These are phyloP conservation scores for Coemansia sp. DNA, from an alignment of 192 early-diverging fungal genomes.

Conservation along the genomic window DNA sequence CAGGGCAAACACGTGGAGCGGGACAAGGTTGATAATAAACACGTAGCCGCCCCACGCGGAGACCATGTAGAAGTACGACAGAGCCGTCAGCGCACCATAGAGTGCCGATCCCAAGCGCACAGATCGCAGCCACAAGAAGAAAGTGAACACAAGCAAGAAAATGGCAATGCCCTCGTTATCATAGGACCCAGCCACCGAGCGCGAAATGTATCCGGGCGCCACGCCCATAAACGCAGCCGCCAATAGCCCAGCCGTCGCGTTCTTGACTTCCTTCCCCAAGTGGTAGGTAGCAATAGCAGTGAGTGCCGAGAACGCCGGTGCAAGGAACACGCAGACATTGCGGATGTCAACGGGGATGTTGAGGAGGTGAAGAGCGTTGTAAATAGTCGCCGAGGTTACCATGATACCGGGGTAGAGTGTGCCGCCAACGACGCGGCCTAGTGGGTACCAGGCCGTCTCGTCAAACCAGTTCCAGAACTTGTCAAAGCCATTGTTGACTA, in stretches of 20 bases:
- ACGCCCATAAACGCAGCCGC: constrained; percentile 98
- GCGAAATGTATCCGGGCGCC: constrained; percentile 99
- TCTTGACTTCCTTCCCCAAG: constrained; percentile 89
- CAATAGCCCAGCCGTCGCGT: constrained; percentile 87
- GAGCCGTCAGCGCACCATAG: constrained; percentile 79
- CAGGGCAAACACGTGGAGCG: constrained; percentile 92
- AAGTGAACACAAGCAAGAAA: constrained; percentile 96
- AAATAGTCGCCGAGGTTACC: constrained; percentile 94
- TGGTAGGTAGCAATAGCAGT: constrained; percentile 96
- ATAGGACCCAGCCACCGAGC: constrained; percentile 99
- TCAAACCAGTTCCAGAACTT: constrained; percentile 99
- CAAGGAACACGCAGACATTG: constrained; percentile 97
- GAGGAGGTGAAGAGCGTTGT: constrained; percentile 89
- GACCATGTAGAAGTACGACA: constrained; percentile 99
- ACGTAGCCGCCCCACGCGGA: constrained; percentile 99
- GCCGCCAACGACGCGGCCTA: constrained; percentile 98
- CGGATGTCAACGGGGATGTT: constrained; percentile 98
- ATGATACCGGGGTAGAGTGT: constrained; percentile 99
- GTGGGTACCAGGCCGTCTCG: constrained; percentile 96
- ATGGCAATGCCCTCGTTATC: constrained; percentile 99
- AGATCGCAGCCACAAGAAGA: constrained; percentile 97
- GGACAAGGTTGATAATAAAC: constrained; percentile 99
- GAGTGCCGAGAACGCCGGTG: constrained; percentile 92
- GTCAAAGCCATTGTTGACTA: constrained; percentile 92
- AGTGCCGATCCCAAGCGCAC: constrained; percentile 92